Conservation (phyloP, 2,329 filamentous ascomycete species). For the Cyphellophora attinorum region DNA sequence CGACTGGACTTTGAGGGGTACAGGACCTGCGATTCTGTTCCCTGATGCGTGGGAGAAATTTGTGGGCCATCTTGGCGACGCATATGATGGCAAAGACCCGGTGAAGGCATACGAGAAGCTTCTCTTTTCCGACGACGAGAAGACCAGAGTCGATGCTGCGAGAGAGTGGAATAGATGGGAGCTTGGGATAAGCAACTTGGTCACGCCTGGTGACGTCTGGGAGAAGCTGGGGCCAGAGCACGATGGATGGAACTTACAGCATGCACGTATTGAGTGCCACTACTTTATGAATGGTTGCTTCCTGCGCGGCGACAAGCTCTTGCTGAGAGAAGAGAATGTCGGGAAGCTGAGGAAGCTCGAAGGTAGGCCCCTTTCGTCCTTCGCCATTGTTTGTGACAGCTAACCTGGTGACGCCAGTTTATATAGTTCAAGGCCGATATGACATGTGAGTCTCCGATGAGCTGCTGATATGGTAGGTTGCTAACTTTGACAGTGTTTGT, state of each 20-base stretch:
- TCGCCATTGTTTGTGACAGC: slow-evolving; percentile 15
- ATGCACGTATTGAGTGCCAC: slow-evolving; percentile 34
- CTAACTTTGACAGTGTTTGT: no score
- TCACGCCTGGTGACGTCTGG: slow-evolving; percentile 14
- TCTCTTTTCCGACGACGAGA: slow-evolving; percentile 25
- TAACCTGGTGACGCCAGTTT: slow-evolving; percentile 22
- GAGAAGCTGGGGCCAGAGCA: slow-evolving; percentile 23
- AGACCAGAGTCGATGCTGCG: slow-evolving; percentile 23
- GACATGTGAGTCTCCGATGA: no score
- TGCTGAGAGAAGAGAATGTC: slow-evolving; percentile 25
- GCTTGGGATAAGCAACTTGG: slow-evolving; percentile 22
- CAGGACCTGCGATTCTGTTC: slow-evolving; percentile 25
- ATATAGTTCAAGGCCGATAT: slow-evolving; percentile 37
- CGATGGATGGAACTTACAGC: slow-evolving; percentile 22
- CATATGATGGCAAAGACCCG: slow-evolving; percentile 28
- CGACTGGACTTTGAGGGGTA: slow-evolving; percentile 22
- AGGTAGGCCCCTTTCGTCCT: slow-evolving; percentile 12
- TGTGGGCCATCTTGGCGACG: slow-evolving; percentile 25
- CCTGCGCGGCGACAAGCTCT: slow-evolving; percentile 29
- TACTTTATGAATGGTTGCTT: slow-evolving; percentile 34
- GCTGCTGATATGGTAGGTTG: no score
- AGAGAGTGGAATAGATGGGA: slow-evolving; percentile 28
- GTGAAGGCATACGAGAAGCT: slow-evolving; percentile 30
- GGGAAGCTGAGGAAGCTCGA: slow-evolving; percentile 28
- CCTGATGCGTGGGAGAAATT: slow-evolving; percentile 31